Percentiles rank a stretch among this genome's conserved stretches.
phyloP scores from a whole-genome alignment of 768 basidiomycete genomes.

The Dacryopinax primogenitus region DNA sequence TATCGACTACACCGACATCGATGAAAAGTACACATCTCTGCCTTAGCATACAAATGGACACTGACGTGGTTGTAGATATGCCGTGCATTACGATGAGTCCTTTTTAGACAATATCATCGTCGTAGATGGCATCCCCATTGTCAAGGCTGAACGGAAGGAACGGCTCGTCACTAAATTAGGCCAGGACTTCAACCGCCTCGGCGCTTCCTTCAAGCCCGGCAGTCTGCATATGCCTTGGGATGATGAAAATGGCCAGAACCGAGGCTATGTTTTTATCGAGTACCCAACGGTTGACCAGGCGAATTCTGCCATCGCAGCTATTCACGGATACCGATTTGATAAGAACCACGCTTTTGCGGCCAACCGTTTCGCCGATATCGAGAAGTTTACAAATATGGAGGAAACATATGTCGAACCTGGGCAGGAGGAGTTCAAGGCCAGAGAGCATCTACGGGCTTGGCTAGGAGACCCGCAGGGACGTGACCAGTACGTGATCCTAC shows the following conservation, averaged over 20 bases:
- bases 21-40: conserved; percentile 46
- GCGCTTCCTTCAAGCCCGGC: conserved; percentile 58
- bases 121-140: conserved; percentile 82
- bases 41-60: neutral
- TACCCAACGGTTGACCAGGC: conserved; percentile 60
- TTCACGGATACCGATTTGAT: conserved; percentile 77
- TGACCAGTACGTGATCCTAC: conserved; percentile 91
- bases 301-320: conserved; percentile 45
- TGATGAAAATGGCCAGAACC: conserved; percentile 65
- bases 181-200: conserved; percentile 75
- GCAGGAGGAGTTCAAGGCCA: conserved; percentile 56
- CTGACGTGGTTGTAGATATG: conserved; percentile 47
- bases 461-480: conserved; percentile 82
- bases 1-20: conserved; percentile 81
- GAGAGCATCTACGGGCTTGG: conserved; percentile 92
- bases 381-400: conserved; percentile 61
- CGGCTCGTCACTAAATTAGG: conserved; percentile 66
- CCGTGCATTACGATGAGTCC: conserved; percentile 68
- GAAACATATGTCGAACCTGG: conserved; percentile 68
- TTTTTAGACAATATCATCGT: conserved; percentile 77
- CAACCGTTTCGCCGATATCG: conserved; percentile 83
- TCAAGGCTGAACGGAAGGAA: conserved; percentile 74
- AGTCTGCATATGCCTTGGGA: conserved; percentile 86
- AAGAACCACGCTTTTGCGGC: conserved; percentile 71
- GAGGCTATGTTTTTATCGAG: conserved; percentile 87